Evolutionary conservation across 495 filamentous ascomycete species (phyloP).

Genomic region (Penicillium pulvis): DNA sequence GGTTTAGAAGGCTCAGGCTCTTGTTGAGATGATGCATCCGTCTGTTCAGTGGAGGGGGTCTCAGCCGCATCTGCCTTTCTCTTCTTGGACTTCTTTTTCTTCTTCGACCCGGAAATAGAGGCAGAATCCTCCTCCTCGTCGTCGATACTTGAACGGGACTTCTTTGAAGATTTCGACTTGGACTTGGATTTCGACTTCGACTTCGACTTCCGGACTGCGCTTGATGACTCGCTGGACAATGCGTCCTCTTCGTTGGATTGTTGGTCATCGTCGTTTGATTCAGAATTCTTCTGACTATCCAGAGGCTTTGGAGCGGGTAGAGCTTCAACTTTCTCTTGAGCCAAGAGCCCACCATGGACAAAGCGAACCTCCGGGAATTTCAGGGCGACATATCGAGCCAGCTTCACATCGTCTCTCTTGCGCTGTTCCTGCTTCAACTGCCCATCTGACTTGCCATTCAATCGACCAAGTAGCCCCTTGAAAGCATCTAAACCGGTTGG

Average conservation of each 20-base stretch:
- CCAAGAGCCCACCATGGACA: constrained; percentile 76
- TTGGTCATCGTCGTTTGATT: constrained; percentile 16
- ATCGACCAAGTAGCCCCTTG: constrained; percentile 77
- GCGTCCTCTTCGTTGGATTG: constrained; percentile 14
- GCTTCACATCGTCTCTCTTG: constrained; percentile 60
- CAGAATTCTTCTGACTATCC: constrained; percentile 26
- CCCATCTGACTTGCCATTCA: constrained; percentile 83
- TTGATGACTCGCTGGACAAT: constrained; percentile 7
- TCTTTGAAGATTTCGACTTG: constrained; percentile 29
- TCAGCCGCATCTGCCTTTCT: constrained; percentile 48
- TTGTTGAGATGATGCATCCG: background rate
- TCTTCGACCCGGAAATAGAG: constrained; percentile 29
- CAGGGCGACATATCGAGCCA: constrained; percentile 65
- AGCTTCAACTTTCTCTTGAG: constrained; percentile 60
- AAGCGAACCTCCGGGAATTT: constrained; percentile 78
- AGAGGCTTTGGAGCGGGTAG: constrained; percentile 24
- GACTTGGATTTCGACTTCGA: constrained; percentile 26
- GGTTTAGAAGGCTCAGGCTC: background rate
- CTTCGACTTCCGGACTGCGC: constrained; percentile 16
- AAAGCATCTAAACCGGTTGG: constrained; percentile 84
- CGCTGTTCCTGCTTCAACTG: constrained; percentile 66
- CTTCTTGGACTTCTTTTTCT: constrained; percentile 53
- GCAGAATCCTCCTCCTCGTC: constrained; percentile 15
- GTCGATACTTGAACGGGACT: constrained; percentile 19
- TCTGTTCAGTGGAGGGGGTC: background rate